Evolutionary conservation across 345 rosid species (phyloP), one percentile per base, ranked within the genome.

Genomic region (Linum lewisii): DNA sequence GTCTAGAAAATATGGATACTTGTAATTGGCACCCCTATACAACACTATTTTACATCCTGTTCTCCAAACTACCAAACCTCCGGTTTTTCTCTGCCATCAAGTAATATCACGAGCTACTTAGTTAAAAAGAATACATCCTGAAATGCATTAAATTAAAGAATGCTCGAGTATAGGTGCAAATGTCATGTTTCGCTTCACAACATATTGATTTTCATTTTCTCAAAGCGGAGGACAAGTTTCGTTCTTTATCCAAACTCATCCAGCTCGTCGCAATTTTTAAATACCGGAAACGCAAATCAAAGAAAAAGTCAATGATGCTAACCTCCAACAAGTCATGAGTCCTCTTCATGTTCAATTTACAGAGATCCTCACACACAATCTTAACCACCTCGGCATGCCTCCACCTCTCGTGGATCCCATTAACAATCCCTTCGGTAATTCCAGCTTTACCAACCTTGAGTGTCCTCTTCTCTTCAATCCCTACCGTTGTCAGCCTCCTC

Each of bases 261-360:
- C 2, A 26, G 32, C 6, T 26, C 32, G 6, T 29, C 34, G 4
- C 7, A 29, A 29, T 29, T 29, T 29, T 29, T 29, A 8, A 29
- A 29, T 8, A 29, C 34, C 34, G 5, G 5, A 3, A 29, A 29
- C 34, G 2, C 34, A 29, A 29, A 63, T 44, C 52, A 37, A 61
- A 19, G 58, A 25, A 53, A 37, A 21, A 56, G 25, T 6, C 7
- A 23, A 58, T 38, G 16, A 44, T 56, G 51, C 62, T 26, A 57
- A 91, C 98, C 96, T 92, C 98, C 77, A 92, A 77, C 57, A 86
- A 72, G 59, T 92, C 95, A 77, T 88, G 98, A n/a, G 96, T 92
- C 63, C 95, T 79, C 82, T 83, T 92, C 98, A 84, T 92, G 77
- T 86, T 92, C 83, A 75, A 63, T 67, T 77, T 81, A 52, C 84